phyloP scores from a whole-genome alignment of 225 moss, liverwort and hornwort species.

The Anthoceros angustus region DNA sequence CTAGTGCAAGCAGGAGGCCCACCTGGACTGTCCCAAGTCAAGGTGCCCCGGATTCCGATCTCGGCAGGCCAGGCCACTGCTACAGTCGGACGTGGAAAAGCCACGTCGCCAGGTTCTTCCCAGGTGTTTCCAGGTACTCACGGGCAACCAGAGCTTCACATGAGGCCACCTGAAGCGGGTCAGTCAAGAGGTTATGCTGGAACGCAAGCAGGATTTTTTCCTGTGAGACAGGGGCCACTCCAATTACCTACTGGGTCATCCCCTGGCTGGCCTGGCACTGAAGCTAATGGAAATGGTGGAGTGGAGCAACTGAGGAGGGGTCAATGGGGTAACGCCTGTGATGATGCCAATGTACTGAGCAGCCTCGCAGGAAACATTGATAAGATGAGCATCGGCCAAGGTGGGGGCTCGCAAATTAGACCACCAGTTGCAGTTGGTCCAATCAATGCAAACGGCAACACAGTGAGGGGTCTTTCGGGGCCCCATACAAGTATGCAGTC shows the following conservation, averaged over 20 bases:
- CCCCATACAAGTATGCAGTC: not conserved
- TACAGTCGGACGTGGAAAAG: not conserved
- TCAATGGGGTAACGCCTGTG: not conserved
- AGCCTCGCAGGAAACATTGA: not conserved
- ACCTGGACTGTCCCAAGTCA: not conserved
- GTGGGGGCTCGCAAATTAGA: not conserved
- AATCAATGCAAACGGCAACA: not conserved
- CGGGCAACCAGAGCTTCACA: not conserved
- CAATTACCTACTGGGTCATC: not conserved
- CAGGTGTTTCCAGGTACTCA: not conserved
- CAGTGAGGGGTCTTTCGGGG: not conserved
- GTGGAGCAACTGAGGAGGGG: not conserved
- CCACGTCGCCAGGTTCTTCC: not conserved
- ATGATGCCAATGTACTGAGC: not conserved
- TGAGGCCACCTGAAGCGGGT: not conserved
- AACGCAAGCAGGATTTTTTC: not conserved
- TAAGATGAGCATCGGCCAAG: not conserved
- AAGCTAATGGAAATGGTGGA: not conserved
- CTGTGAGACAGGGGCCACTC: not conserved
- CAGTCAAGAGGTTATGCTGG: not conserved
- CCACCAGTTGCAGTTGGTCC: not conserved
- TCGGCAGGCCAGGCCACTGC: not conserved
- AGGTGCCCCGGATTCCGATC: not conserved
- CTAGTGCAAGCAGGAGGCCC: not conserved
- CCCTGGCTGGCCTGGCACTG: not conserved